Conservation (phyloP, 257 asterid genomes). For the Primulina tabacum region DNA sequence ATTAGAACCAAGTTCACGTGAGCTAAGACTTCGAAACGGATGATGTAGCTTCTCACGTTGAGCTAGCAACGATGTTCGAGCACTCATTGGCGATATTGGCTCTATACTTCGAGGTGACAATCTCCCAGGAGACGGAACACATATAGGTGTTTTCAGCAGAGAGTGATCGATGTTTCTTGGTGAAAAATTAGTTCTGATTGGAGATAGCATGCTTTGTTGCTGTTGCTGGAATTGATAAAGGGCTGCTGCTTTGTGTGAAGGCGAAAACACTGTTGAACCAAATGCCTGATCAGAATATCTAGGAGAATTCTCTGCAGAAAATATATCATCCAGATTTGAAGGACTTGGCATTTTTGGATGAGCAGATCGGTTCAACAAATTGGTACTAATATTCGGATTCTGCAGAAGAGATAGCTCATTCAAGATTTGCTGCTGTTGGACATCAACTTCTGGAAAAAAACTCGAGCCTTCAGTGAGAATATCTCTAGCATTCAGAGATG, state of each 20-base stretch:
- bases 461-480: conserved; percentile 41
- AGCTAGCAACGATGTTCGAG: conserved; percentile 59
- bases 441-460: conserved; percentile 46
- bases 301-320: conserved; percentile 68
- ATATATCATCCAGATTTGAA: conserved; percentile 70
- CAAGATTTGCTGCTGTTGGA: conserved; percentile 50
- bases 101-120: conserved; percentile 71
- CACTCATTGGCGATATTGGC: conserved; percentile 72
- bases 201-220: conserved; percentile 67
- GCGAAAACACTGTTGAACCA: conserved; percentile 51
- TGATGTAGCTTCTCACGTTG: conserved; percentile 58
- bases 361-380: conserved; percentile 47
- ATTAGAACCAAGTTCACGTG: conserved; percentile 61
- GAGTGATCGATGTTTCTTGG: conserved; percentile 57
- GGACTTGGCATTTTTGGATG: conserved; percentile 50
- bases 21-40: conserved; percentile 69
- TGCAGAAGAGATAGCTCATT: conserved; percentile 46
- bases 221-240: conserved; percentile 75
- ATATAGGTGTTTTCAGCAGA: conserved; percentile 48
- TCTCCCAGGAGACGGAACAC: conserved; percentile 56
- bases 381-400: conserved; percentile 29
- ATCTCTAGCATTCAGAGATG: conserved; percentile 69
- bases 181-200: conserved; percentile 53
- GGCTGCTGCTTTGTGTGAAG: conserved; percentile 54
- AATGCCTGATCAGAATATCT: conserved; percentile 55